Evolutionary conservation across 129 eudicot genomes (phyloP).

Genomic region (Arctium minus): DNA sequence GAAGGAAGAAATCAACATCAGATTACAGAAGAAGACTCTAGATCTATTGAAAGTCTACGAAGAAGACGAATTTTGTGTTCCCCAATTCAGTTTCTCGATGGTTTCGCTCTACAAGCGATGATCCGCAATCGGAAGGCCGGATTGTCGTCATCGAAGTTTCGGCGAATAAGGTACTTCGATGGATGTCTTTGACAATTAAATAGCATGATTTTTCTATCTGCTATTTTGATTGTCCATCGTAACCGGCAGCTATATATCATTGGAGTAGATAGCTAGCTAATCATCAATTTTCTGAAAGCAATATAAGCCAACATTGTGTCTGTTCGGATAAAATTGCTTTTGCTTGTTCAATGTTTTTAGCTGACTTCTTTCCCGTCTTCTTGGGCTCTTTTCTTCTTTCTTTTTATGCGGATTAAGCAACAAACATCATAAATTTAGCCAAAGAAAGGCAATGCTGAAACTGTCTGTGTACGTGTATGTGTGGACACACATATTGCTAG

Average conservation of each 20-base stretch:
- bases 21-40: not conserved
- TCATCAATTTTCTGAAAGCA: not conserved
- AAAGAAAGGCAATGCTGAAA: not conserved
- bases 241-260: not conserved
- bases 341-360: constrained; percentile 8
- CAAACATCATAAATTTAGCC: not conserved
- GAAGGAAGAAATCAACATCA: constrained; percentile 6
- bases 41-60: constrained; percentile 12
- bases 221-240: constrained; percentile 1
- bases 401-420: constrained; percentile 3
- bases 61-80: not conserved
- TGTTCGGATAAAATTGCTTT: not conserved
- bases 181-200: not conserved
- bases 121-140: constrained; percentile 33
- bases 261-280: constrained; percentile 1
- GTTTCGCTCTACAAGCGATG: constrained; percentile 21
- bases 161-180: constrained; percentile 24
- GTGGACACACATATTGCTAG: not conserved
- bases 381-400: not conserved
- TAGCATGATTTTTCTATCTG: not conserved
- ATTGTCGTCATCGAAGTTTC: constrained; percentile 26
- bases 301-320: not conserved
- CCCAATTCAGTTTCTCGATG: constrained; percentile 19
- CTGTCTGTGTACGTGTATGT: not conserved
- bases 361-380: not conserved